phyloP scores from a whole-genome alignment of 805 yeast species.

The Starmerella tilneyi region DNA sequence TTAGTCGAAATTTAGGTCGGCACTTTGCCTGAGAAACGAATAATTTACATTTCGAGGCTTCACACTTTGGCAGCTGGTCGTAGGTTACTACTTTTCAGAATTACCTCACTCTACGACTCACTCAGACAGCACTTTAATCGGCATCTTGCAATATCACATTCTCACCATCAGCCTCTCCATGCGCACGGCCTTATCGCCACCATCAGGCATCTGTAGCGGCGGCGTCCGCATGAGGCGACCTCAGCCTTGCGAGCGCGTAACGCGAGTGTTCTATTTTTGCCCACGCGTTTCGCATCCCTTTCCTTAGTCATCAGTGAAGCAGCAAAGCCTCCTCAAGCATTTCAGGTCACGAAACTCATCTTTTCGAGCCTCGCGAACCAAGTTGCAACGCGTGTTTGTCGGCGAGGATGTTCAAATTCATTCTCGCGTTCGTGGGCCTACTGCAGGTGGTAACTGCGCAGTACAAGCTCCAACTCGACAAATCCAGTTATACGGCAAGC shows the following conservation, averaged over 20 bases:
- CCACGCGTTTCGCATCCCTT: neutral
- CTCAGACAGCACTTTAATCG: no score
- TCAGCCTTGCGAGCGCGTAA: neutral
- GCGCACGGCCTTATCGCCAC: no score
- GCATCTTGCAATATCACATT: no score
- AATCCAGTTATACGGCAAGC: conserved; percentile 20
- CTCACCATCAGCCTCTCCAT: no score
- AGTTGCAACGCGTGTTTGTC: neutral
- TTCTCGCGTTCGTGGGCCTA: conserved; percentile 10
- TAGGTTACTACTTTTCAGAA: no score
- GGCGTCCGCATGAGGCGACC: neutral
- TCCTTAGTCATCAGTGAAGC: neutral
- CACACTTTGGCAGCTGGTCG: no score
- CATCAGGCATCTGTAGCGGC: neutral
- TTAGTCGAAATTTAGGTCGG: no score
- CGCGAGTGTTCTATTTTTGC: conserved; percentile 7
- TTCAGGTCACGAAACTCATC: neutral
- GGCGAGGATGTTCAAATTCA: no score
- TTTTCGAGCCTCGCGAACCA: neutral
- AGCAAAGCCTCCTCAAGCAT: conserved; percentile 4
- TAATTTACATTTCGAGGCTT: no score
- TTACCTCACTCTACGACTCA: no score
- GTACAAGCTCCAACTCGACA: conserved; percentile 18
- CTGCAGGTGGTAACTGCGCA: conserved; percentile 20
- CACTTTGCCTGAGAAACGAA: no score